A percentile compares a stretch with the other conserved stretches of the same genome.
phyloP scores from a whole-genome alignment of 164 flowering plant genomes.

The Vitis rupestris region DNA sequence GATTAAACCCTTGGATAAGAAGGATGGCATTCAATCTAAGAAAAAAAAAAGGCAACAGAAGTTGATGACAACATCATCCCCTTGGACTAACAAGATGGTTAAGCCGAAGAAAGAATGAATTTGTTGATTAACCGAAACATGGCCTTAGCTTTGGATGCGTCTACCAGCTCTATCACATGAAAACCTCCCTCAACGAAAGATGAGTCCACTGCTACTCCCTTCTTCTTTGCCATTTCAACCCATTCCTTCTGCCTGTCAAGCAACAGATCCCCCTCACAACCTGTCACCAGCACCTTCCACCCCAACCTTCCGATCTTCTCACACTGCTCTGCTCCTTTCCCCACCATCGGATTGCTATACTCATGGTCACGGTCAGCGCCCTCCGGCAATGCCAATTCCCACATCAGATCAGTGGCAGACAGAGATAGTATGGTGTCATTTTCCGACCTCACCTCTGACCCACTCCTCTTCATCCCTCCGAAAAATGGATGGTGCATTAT shows the following conservation, averaged over 20 bases:
- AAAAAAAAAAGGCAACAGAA: too few species aligned
- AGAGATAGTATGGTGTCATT: slow-evolving; percentile 24
- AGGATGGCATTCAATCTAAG: too few species aligned
- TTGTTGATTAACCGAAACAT: background rate
- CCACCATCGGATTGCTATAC: slow-evolving; percentile 29
- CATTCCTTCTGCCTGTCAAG: slow-evolving; percentile 31
- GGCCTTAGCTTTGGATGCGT: slow-evolving; percentile 4
- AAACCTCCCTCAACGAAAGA: slow-evolving; percentile 14
- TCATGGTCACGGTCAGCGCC: slow-evolving; percentile 43
- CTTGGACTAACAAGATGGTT: too few species aligned
- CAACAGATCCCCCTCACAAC: slow-evolving; percentile 31
- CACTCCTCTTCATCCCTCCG: slow-evolving; percentile 32
- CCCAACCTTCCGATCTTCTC: slow-evolving; percentile 14
- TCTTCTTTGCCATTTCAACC: slow-evolving; percentile 23
- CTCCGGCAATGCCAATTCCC: slow-evolving; percentile 35
- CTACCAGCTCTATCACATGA: slow-evolving; percentile 12
- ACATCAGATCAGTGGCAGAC: slow-evolving; percentile 25
- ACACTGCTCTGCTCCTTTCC: background rate
- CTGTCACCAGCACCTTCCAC: slow-evolving; percentile 29
- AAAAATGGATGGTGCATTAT: slow-evolving; percentile 35
- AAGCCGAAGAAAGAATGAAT: background rate
- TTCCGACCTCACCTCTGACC: slow-evolving; percentile 27
- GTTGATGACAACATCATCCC: too few species aligned
- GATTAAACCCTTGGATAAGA: too few species aligned
- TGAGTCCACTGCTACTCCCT: slow-evolving; percentile 18